Evolutionary conservation across 2,329 filamentous ascomycete species (phyloP).

Genomic region (Trichoderma aggressivum): DNA sequence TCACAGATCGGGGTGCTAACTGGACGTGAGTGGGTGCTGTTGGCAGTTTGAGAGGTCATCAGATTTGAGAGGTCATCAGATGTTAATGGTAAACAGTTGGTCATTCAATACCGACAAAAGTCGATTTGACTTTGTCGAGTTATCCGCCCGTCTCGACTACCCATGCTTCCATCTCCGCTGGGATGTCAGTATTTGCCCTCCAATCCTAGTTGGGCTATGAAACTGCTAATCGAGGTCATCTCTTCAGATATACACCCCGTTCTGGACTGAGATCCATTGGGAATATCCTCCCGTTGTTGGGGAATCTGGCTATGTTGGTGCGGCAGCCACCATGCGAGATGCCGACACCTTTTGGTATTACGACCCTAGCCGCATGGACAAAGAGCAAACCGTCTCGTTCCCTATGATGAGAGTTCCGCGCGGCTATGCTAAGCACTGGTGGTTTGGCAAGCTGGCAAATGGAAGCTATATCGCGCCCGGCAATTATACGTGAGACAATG

Average conservation of each 20-base stretch:
- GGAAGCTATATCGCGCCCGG: conserved; percentile 40
- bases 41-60: background rate
- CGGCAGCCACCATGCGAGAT: conserved; percentile 39
- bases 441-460: conserved; percentile 43
- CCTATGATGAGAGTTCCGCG: conserved; percentile 35
- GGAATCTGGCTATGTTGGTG: conserved; percentile 41
- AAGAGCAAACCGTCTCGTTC: conserved; percentile 39
- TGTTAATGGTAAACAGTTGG: conserved; percentile 27
- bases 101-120: conserved; percentile 31
- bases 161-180: conserved; percentile 35
- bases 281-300: conserved; percentile 40
- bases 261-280: conserved; percentile 41
- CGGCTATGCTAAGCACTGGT: conserved; percentile 36
- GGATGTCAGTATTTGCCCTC: conserved; percentile 30
- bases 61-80: background rate
- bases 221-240: background rate
- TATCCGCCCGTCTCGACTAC: conserved; percentile 31
- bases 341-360: conserved; percentile 34
- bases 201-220: too few species aligned
- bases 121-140: conserved; percentile 31
- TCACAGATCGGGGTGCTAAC: conserved; percentile 26
- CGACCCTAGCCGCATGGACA: conserved; percentile 35
- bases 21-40: conserved; percentile 24
- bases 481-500: conserved; percentile 37
- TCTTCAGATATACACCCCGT: conserved; percentile 36